Percentiles rank a stretch among this genome's conserved stretches.
Conservation (phyloP, 1,284 basidiomycete genomes). For the Neonothopanus nambi region DNA sequence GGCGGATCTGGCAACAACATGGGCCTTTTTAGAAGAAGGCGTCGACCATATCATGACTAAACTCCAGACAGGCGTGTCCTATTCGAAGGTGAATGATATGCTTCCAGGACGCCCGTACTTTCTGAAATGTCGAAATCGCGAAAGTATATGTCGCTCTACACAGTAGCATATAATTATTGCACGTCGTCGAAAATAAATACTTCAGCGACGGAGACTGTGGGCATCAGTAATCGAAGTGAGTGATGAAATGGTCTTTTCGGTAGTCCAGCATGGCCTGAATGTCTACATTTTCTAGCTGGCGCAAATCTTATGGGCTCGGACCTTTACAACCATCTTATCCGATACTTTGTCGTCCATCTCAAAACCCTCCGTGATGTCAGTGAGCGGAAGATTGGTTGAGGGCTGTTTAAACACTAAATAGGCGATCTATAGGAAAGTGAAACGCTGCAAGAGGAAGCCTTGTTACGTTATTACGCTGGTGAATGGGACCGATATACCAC, state of each 20-base stretch:
- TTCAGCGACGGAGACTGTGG: slow-evolving; percentile 38
- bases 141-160: slow-evolving; percentile 89
- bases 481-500: slow-evolving; percentile 98
- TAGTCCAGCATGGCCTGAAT: slow-evolving; percentile 19
- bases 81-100: slow-evolving; percentile 54
- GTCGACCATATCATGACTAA: slow-evolving; percentile 92
- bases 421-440: slow-evolving; percentile 57
- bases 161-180: slow-evolving; percentile 93
- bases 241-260: slow-evolving; percentile 24
- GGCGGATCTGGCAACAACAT: slow-evolving; percentile 80
- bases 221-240: slow-evolving; percentile 59
- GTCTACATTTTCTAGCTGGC: slow-evolving; percentile 55
- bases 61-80: slow-evolving; percentile 86
- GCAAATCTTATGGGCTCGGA: slow-evolving; percentile 93
- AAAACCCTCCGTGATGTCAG: slow-evolving; percentile 63
- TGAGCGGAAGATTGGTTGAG: neutral
- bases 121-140: slow-evolving; percentile 3
- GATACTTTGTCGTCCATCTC: slow-evolving; percentile 81
- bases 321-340: slow-evolving; percentile 85
- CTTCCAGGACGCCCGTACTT: neutral
- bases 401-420: neutral
- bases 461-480: slow-evolving; percentile 88
- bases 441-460: slow-evolving; percentile 75
- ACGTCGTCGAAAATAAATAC: slow-evolving; percentile 82
- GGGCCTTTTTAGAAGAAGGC: slow-evolving; percentile 86